phyloP scores from a whole-genome alignment of 2,329 filamentous ascomycete genomes.

The Colletotrichum sp. region DNA sequence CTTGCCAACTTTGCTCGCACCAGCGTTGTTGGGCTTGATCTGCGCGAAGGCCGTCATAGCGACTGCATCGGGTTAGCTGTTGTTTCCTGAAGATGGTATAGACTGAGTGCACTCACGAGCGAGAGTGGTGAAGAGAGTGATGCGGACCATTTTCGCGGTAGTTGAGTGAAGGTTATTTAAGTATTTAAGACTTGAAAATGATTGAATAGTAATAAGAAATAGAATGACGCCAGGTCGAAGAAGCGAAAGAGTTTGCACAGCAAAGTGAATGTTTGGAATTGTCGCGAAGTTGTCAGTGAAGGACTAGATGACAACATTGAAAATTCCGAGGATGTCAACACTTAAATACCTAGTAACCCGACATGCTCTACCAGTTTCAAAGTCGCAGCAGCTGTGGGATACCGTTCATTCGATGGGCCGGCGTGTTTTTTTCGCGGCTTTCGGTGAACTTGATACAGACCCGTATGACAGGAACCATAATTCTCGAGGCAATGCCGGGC shows the following conservation, averaged over 20 bases:
- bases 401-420: background rate
- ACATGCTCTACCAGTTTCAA: background rate
- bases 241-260: constrained; percentile 10
- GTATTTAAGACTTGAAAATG: background rate
- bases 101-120: constrained; percentile 26
- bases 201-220: background rate
- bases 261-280: background rate
- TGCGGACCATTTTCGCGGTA: constrained; percentile 26
- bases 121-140: constrained; percentile 26
- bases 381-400: background rate
- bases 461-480: background rate
- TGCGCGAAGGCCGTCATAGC: constrained; percentile 23
- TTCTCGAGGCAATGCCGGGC: background rate
- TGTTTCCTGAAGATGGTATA: background rate
- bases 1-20: constrained; percentile 17
- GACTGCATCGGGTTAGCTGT: constrained; percentile 7
- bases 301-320: background rate
- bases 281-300: background rate
- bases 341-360: background rate
- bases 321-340: background rate
- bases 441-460: background rate
- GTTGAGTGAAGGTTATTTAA: background rate
- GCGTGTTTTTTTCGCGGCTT: background rate
- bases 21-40: constrained; percentile 27
- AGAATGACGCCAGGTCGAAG: constrained; percentile 11